Percentiles rank a stretch among this genome's conserved stretches.
Evolutionary conservation across 2,329 filamentous ascomycete genomes (phyloP).

Genomic region (Penicillium sp.): DNA sequence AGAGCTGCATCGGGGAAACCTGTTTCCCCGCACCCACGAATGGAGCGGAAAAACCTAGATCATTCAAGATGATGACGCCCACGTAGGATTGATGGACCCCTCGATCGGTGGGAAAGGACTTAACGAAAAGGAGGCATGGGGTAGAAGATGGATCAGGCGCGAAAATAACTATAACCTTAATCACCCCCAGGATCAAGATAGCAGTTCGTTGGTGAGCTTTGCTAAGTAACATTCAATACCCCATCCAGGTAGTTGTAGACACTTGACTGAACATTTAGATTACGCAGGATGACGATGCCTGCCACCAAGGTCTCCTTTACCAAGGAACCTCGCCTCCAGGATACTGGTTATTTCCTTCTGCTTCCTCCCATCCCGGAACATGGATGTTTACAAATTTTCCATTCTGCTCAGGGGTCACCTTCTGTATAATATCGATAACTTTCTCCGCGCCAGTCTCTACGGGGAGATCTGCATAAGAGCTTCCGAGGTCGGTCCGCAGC

Average conservation of each 20-base stretch:
- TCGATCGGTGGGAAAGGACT: too few relatives aligned
- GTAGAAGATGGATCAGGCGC: too few relatives aligned
- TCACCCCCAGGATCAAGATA: too few relatives aligned
- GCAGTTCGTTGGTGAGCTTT: too few relatives aligned
- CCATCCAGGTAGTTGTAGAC: neutral
- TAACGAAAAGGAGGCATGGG: too few relatives aligned
- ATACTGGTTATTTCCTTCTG: conserved; percentile 36
- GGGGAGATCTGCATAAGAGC: conserved; percentile 41
- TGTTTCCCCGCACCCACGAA: neutral
- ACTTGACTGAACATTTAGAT: neutral
- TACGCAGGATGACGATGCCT: neutral
- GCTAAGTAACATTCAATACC: too few relatives aligned
- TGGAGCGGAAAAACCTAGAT: neutral
- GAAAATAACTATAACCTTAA: too few relatives aligned
- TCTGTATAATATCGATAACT: conserved; percentile 47
- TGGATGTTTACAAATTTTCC: conserved; percentile 51
- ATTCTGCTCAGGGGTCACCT: conserved; percentile 38
- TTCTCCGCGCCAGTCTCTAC: conserved; percentile 40
- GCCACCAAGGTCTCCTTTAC: conserved; percentile 15
- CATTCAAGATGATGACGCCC: neutral
- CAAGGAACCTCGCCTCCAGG: conserved; percentile 35
- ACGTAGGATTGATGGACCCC: neutral
- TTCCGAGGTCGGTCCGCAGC: conserved; percentile 47
- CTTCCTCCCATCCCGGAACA: conserved; percentile 40
- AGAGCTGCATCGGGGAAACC: neutral